Percentiles rank a stretch among this genome's conserved stretches.
Evolutionary conservation across 2,329 filamentous ascomycete genomes (phyloP).

Genomic region (Zasmidium angulare): DNA sequence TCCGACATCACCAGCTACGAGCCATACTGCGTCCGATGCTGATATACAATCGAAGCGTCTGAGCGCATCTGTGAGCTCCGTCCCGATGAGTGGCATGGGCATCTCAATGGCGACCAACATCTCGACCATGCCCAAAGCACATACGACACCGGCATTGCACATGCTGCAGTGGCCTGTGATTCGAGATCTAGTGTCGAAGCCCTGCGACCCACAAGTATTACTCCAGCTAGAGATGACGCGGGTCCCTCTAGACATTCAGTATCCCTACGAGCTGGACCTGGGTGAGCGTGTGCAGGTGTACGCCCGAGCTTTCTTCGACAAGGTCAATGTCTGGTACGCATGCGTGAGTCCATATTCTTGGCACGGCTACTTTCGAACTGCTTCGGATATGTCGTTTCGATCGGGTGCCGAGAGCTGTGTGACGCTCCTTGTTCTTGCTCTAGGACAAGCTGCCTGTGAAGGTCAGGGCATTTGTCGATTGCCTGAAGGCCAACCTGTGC

Average conservation of each 20-base stretch:
- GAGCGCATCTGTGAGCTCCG: constrained; percentile 40
- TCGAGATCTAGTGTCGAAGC: constrained; percentile 71
- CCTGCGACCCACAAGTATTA: constrained; percentile 78
- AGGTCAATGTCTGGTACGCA: constrained; percentile 82
- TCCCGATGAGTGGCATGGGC: constrained; percentile 59
- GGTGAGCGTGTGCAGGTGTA: constrained; percentile 51
- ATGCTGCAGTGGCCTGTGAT: constrained; percentile 80
- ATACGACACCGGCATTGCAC: constrained; percentile 77
- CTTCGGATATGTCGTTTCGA: constrained; percentile 72
- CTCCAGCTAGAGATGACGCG: constrained; percentile 78
- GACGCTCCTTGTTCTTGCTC: constrained; percentile 72
- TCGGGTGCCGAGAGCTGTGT: constrained; percentile 81
- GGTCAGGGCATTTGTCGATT: constrained; percentile 71
- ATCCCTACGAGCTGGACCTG: constrained; percentile 46
- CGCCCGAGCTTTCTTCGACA: constrained; percentile 75
- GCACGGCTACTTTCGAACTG: constrained; percentile 72
- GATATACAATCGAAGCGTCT: constrained; percentile 38
- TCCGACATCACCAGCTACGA: constrained; percentile 49
- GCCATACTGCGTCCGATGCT: constrained; percentile 40
- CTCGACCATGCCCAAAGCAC: constrained; percentile 81
- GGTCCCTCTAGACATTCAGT: constrained; percentile 64
- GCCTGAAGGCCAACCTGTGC: constrained; percentile 67
- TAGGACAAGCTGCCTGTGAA: constrained; percentile 72
- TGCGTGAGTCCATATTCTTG: constrained; percentile 82
- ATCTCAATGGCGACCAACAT: constrained; percentile 71